Evolutionary conservation across 2,329 filamentous ascomycete genomes (phyloP).

Genomic region (Fonsecaea pedrosoi): DNA sequence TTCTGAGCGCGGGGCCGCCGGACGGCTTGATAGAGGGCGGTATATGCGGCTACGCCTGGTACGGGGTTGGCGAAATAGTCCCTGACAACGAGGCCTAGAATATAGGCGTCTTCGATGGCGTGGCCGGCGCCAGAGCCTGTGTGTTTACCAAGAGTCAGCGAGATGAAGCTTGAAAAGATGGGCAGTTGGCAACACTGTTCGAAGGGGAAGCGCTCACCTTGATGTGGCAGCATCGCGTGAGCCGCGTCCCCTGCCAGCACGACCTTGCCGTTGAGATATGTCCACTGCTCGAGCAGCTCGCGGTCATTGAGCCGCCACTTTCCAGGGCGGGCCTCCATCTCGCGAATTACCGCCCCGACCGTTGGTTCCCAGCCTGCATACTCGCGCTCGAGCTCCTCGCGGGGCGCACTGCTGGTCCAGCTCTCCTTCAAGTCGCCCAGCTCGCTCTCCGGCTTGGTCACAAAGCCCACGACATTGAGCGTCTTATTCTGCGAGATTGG

Average conservation of each 20-base stretch:
- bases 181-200: background rate
- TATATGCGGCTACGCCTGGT: conserved; percentile 38
- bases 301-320: conserved; percentile 36
- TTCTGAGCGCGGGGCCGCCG: conserved; percentile 29
- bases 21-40: conserved; percentile 22
- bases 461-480: conserved; percentile 49
- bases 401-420: conserved; percentile 45
- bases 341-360: conserved; percentile 26
- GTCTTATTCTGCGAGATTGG: conserved; percentile 47
- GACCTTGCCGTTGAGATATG: conserved; percentile 33
- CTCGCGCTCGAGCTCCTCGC: conserved; percentile 36
- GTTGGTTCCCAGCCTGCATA: conserved; percentile 26
- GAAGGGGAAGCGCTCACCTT: conserved; percentile 22
- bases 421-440: conserved; percentile 46
- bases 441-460: conserved; percentile 43
- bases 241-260: conserved; percentile 45
- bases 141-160: conserved; percentile 43
- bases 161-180: background rate
- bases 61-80: conserved; percentile 38
- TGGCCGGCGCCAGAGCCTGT: conserved; percentile 68
- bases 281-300: conserved; percentile 30
- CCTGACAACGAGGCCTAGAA: conserved; percentile 22
- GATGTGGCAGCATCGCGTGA: conserved; percentile 46
- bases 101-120: conserved; percentile 69
- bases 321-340: conserved; percentile 23